Conservation (phyloP, 208 protist species). For the Trypanosoma avium region DNA sequence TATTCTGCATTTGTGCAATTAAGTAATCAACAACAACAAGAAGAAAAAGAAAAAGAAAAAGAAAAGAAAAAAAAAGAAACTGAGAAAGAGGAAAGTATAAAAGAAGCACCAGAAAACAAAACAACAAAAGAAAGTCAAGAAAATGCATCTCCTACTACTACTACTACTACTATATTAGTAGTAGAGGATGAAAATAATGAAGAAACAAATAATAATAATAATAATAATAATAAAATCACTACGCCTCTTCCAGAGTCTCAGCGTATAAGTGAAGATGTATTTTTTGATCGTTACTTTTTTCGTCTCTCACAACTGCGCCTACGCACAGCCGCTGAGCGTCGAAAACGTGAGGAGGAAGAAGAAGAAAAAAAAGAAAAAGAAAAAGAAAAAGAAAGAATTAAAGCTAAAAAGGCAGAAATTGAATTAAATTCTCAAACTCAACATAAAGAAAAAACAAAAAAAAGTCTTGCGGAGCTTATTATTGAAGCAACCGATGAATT, state of each 20-base stretch:
- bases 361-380: not conserved
- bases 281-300: constrained; percentile 88
- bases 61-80: not conserved
- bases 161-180: not conserved
- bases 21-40: not conserved
- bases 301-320: constrained; percentile 71
- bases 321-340: constrained; percentile 32
- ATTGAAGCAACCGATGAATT: constrained; percentile 25
- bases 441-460: not conserved
- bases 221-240: not conserved
- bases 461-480: constrained; percentile 17
- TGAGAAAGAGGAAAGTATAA: not conserved
- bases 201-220: not conserved
- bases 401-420: not conserved
- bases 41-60: not conserved
- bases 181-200: not conserved
- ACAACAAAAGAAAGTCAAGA: not conserved
- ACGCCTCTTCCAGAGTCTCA: not conserved
- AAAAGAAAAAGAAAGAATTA: not conserved
- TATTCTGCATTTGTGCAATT: constrained; percentile 51
- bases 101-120: not conserved
- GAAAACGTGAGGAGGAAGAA: constrained; percentile 11
- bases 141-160: not conserved
- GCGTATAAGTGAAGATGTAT: constrained; percentile 57
- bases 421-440: not conserved